A percentile compares a stretch with the other conserved stretches of the same genome.
Evolutionary conservation across 164 flowering plant genomes (phyloP).

Genomic region (Dillenia turbinata): DNA sequence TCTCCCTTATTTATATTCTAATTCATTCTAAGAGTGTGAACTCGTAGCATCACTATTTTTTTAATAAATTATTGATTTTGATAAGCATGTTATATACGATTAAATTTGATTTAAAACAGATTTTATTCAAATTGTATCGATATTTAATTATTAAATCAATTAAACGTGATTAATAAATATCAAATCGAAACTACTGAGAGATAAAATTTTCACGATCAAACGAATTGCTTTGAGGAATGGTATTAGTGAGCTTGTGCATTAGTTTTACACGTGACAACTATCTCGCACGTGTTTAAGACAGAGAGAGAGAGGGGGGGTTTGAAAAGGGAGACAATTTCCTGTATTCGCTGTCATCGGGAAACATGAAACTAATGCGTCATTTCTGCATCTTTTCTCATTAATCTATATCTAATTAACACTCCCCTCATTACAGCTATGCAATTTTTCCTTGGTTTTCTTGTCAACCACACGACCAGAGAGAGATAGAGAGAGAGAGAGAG

Average conservation of each 20-base stretch:
- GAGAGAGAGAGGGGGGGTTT: not conserved
- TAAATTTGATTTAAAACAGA: too few species aligned
- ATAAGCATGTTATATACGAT: too few species aligned
- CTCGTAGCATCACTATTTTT: too few species aligned
- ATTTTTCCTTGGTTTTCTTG: too few species aligned
- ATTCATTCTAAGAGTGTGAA: too few species aligned
- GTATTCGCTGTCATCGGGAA: slow-evolving; percentile 53
- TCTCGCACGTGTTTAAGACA: slow-evolving; percentile 9
- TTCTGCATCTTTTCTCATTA: slow-evolving; percentile 3
- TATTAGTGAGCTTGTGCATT: not conserved
- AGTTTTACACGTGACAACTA: not conserved
- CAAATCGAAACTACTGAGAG: not conserved
- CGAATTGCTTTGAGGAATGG: not conserved
- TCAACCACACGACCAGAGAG: not conserved
- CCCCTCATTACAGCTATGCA: too few species aligned
- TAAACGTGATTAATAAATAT: too few species aligned
- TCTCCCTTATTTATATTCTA: too few species aligned
- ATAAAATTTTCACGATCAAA: not conserved
- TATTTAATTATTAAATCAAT: too few species aligned
- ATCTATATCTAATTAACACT: not conserved
- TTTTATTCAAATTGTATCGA: too few species aligned
- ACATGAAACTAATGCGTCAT: slow-evolving; percentile 16
- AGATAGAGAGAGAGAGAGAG: slow-evolving; percentile 1
- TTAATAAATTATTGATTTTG: too few species aligned
- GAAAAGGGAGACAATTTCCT: slow-evolving; percentile 24